Evolutionary conservation across 2,329 filamentous ascomycete genomes (phyloP), one percentile per base, ranked within the genome.

Genomic region (Monosporascus ibericus): DNA sequence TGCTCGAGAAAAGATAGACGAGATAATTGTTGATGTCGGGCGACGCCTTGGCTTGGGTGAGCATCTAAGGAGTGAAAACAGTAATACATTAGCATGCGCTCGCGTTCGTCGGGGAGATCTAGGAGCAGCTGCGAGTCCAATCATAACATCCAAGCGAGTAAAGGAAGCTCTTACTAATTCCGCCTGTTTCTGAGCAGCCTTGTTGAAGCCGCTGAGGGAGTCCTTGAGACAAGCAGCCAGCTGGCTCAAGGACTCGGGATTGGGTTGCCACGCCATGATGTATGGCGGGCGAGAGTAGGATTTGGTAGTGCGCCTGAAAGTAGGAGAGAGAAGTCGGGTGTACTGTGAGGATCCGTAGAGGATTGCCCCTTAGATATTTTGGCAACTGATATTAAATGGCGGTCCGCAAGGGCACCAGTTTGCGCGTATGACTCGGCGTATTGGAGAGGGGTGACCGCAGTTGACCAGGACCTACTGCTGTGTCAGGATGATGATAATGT

Each of bases 1-100:
- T 69, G 62, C 82, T 90, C 55, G 88, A 90, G 71, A 95, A 90
- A 57, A 99, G 82, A 71, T 88, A 96, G 61, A 90, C 88, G 44
- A 99, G 85, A 71, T 99, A 99, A 74, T 97, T 97, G 76, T 95
- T 92, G 76, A 96, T 89, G 70, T 97, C 92, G 48, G 92, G 92
- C 11, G 89, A 94, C 49, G 79, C 75, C 69, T 90, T 95, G 55
- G 92, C 94, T 74, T 95, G 88, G 60, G 84, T 79, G 63, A 99
- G 88, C 90, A 97, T 95, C 94, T 97, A 48, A 14, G 18, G 42
- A 49, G 46, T 54, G 44, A 49, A 37, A 39, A 9, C 25, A 22
- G 22, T 14, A 27, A 30, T 46, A n/a, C 49, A 57, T 68, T 55
- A 65, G 65, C 54, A 57, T 58, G 44, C 30, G 30, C 30, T 34